phyloP scores from a whole-genome alignment of 345 rosid species.

The Eucalyptus albens region DNA sequence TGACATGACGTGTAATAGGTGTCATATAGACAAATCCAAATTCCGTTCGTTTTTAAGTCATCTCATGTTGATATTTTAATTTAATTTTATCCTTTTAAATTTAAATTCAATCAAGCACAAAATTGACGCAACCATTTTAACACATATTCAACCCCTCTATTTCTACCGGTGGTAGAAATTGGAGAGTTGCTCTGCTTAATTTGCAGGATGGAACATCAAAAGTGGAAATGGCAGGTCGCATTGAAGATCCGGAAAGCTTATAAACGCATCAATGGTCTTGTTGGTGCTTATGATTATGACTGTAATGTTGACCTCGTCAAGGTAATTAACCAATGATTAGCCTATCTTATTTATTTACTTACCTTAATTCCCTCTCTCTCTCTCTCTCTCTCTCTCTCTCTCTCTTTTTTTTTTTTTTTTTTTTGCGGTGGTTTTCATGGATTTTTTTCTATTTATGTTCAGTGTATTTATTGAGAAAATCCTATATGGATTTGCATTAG shows the following conservation, averaged over 20 bases:
- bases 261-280: neutral
- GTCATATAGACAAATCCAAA: neutral
- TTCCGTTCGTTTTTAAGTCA: neutral
- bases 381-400: no score
- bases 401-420: rapidly evolving
- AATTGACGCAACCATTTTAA: neutral
- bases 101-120: neutral
- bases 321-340: neutral
- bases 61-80: neutral
- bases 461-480: neutral
- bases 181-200: neutral
- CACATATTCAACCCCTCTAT: neutral
- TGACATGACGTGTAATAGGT: neutral
- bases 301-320: neutral
- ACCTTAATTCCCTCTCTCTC: neutral
- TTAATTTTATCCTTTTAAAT: neutral
- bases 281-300: neutral
- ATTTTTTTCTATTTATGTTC: neutral
- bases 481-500: neutral
- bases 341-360: neutral
- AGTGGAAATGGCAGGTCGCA: neutral
- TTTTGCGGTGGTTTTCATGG: neutral
- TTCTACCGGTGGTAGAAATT: neutral
- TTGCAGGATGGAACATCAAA: neutral
- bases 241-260: neutral